Conservation (phyloP, 2,329 filamentous ascomycete species). For the Clonostachys rhizophaga region DNA sequence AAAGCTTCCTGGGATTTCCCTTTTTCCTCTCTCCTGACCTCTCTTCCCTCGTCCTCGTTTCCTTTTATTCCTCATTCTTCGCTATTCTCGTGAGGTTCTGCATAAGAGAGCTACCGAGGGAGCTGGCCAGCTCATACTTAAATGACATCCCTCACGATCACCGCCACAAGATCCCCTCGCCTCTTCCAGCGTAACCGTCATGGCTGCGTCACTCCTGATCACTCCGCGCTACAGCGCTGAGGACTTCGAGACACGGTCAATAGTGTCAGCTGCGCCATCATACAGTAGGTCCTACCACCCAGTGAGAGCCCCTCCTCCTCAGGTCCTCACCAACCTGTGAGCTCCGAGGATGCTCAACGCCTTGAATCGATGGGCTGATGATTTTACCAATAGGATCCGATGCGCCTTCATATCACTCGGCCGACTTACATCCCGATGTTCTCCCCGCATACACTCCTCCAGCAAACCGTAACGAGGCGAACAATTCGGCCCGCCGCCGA, state of each 20-base stretch:
- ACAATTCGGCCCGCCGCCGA: conserved; percentile 2
- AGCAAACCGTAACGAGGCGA: conserved; percentile 5
- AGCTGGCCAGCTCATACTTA: too few species aligned
- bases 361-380: not conserved
- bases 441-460: conserved; percentile 47
- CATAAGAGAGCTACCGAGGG: too few species aligned
- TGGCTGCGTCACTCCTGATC: not conserved
- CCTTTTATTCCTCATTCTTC: too few species aligned
- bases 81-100: too few species aligned
- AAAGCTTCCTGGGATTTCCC: too few species aligned
- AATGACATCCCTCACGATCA: too few species aligned
- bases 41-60: too few species aligned
- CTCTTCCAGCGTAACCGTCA: too few species aligned
- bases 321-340: not conserved
- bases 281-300: conserved; percentile 44
- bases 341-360: not conserved
- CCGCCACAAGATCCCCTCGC: too few species aligned
- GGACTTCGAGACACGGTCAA: conserved; percentile 64
- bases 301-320: not conserved
- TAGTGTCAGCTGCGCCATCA: conserved; percentile 63
- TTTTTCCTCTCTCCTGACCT: too few species aligned
- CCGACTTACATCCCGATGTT: conserved; percentile 37
- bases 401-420: conserved; percentile 59
- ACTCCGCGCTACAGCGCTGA: conserved; percentile 32
- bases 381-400: conserved; percentile 46